These are phyloP conservation scores for Pythium rhizo-oryzae DNA, from an alignment of 352 stramenopile species.

Conservation along the genomic window DNA sequence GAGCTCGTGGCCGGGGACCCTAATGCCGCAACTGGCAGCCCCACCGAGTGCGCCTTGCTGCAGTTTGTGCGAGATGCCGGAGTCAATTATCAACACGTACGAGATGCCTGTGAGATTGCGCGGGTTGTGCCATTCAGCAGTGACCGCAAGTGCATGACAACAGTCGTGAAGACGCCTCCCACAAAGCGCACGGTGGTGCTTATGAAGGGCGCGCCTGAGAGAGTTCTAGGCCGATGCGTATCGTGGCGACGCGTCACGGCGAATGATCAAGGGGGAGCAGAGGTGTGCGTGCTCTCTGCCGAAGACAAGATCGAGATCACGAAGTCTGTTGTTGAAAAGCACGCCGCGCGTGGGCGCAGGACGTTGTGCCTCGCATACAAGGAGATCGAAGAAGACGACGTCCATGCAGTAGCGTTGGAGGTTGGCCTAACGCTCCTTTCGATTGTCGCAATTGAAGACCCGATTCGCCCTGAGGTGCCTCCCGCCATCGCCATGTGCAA, in stretches of 20 bases:
- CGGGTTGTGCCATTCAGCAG: slow-evolving; percentile 89
- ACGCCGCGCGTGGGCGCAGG: slow-evolving; percentile 67
- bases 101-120: slow-evolving; percentile 20
- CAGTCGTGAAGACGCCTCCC: slow-evolving; percentile 50
- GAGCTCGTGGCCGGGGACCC: slow-evolving; percentile 49
- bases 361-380: slow-evolving; percentile 74
- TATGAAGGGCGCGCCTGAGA: slow-evolving; percentile 59
- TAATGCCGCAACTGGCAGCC: slow-evolving; percentile 34
- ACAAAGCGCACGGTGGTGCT: slow-evolving; percentile 29
- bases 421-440: slow-evolving; percentile 48
- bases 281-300: background rate
- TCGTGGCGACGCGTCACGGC: slow-evolving; percentile 23
- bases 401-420: slow-evolving; percentile 35
- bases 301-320: slow-evolving; percentile 26
- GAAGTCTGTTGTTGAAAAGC: slow-evolving; percentile 57
- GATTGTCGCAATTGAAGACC: slow-evolving; percentile 94
- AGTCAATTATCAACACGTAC: slow-evolving; percentile 40
- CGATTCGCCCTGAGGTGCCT: slow-evolving; percentile 89
- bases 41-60: slow-evolving; percentile 58
- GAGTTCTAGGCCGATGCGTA: slow-evolving; percentile 51
- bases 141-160: slow-evolving; percentile 94
- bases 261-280: background rate
- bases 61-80: slow-evolving; percentile 32
- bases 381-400: slow-evolving; percentile 29
- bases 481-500: slow-evolving; percentile 91